A percentile compares a stretch with the other conserved stretches of the same genome.
phyloP scores from a whole-genome alignment of 257 asterid genomes.

The Cynanchum wilfordii region DNA sequence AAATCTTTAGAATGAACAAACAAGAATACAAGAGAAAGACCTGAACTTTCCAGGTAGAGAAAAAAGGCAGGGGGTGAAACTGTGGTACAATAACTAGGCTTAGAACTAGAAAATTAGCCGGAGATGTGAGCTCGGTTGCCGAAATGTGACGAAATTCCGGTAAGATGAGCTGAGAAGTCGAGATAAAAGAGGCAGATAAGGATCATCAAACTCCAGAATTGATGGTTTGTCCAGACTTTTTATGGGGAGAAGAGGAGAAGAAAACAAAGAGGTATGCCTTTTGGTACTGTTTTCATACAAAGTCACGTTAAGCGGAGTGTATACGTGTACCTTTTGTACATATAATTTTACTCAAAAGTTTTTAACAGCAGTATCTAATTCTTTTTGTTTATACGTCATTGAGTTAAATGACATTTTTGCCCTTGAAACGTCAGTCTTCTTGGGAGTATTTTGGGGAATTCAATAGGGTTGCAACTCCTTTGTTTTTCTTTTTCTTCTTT shows the following conservation, averaged over 20 bases:
- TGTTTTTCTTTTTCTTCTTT: not conserved
- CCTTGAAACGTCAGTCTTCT: not conserved
- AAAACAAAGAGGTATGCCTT: slow-evolving; percentile 27
- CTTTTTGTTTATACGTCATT: not conserved
- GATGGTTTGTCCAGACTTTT: slow-evolving; percentile 22
- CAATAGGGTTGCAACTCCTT: not conserved
- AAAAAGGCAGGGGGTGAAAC: too few species aligned
- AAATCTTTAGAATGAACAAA: not conserved
- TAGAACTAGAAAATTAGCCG: slow-evolving; percentile 15
- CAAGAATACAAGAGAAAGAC: slow-evolving; percentile 3
- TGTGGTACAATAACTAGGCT: slow-evolving; percentile 14
- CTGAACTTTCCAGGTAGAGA: not conserved
- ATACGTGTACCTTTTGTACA: slow-evolving; percentile 20
- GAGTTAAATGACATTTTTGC: not conserved
- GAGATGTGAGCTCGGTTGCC: not conserved
- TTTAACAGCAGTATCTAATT: not conserved
- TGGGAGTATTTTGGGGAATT: not conserved
- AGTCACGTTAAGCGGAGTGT: not conserved
- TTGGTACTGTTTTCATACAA: slow-evolving; percentile 4
- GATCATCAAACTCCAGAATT: slow-evolving; percentile 37
- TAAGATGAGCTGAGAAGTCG: slow-evolving; percentile 25
- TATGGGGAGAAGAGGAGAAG: slow-evolving; percentile 34
- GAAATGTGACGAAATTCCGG: slow-evolving; percentile 31
- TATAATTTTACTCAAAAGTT: too few species aligned
- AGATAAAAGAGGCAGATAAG: slow-evolving; percentile 26